A percentile compares a stretch with the other conserved stretches of the same genome.
Evolutionary conservation across 2,329 filamentous ascomycete genomes (phyloP).

Genomic region (Penicillium psychrosexuale): DNA sequence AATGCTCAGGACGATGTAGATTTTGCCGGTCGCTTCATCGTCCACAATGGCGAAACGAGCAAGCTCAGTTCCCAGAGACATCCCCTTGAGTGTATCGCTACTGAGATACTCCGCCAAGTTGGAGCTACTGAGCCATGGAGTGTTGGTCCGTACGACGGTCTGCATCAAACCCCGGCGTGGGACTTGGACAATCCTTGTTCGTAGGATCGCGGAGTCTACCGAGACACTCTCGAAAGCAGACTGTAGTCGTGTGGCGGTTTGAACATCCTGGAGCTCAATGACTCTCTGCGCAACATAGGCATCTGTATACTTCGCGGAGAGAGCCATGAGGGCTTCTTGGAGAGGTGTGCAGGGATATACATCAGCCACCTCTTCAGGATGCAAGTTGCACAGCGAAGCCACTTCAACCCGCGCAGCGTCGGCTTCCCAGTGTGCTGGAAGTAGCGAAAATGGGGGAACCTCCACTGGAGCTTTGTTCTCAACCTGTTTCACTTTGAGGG

Average conservation of each 20-base stretch:
- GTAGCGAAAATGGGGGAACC: neutral
- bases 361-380: constrained; percentile 20
- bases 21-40: neutral
- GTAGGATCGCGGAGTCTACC: constrained; percentile 36
- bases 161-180: constrained; percentile 18
- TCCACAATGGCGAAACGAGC: neutral
- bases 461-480: neutral
- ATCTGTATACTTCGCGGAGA: constrained; percentile 36
- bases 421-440: neutral
- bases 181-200: constrained; percentile 35
- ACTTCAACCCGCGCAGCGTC: neutral
- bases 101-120: neutral
- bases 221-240: constrained; percentile 34
- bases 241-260: constrained; percentile 29
- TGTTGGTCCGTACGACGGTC: constrained; percentile 19
- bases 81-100: neutral
- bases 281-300: constrained; percentile 41
- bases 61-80: constrained; percentile 1
- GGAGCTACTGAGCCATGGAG: neutral
- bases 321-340: constrained; percentile 37
- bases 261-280: constrained; percentile 27
- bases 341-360: constrained; percentile 29
- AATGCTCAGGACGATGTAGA: constrained; percentile 23
- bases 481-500: constrained; percentile 9
- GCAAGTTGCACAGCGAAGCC: neutral